Evolutionary conservation across 2,329 filamentous ascomycete species (phyloP).

Genomic region (Botrytis hyacinthi): DNA sequence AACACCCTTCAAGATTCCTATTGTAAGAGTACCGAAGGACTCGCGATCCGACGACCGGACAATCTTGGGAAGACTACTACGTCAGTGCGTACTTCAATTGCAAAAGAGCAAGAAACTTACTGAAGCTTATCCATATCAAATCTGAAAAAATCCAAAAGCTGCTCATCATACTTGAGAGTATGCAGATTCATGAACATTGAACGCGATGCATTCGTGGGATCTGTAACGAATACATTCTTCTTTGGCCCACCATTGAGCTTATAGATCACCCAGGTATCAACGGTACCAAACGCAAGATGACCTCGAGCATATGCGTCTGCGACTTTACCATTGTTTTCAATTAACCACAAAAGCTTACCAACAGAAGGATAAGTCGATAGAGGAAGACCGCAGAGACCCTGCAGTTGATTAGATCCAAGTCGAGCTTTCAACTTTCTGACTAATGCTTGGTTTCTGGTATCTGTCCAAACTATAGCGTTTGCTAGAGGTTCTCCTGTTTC

Average conservation of each 20-base stretch:
- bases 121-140: constrained; percentile 54
- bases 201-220: constrained; percentile 82
- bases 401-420: constrained; percentile 66
- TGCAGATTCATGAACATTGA: constrained; percentile 94
- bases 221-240: constrained; percentile 71
- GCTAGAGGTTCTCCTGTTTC: constrained; percentile 75
- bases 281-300: constrained; percentile 77
- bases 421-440: constrained; percentile 73
- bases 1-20: constrained; percentile 62
- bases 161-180: constrained; percentile 76
- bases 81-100: background rate
- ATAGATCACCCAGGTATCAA: constrained; percentile 87
- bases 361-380: constrained; percentile 86
- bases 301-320: constrained; percentile 73
- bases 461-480: constrained; percentile 88
- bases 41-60: constrained; percentile 69
- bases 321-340: constrained; percentile 68
- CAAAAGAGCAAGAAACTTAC: background rate
- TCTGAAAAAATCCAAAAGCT: constrained; percentile 74
- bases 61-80: constrained; percentile 65
- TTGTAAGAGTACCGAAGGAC: constrained; percentile 63
- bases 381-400: constrained; percentile 73
- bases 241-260: constrained; percentile 72
- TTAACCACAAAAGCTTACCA: constrained; percentile 80
- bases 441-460: constrained; percentile 71